These are phyloP conservation scores for Cucurbita moschata DNA, from an alignment of 306 rosid species.

Conservation along the genomic window DNA sequence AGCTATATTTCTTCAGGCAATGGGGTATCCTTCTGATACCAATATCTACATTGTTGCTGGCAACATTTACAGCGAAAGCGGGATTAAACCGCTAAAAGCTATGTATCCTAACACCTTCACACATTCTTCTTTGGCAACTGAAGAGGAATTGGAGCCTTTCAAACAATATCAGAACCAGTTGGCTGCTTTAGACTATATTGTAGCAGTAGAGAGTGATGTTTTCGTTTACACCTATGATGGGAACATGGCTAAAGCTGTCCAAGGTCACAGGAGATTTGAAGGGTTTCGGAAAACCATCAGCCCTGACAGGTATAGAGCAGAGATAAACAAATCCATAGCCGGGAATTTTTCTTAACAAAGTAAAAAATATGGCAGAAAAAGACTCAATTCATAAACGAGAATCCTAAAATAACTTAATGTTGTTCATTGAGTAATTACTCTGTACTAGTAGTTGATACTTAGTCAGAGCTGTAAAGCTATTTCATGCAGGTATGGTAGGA, in stretches of 20 bases:
- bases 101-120: slow-evolving; percentile 70
- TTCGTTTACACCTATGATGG: slow-evolving; percentile 92
- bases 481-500: not conserved
- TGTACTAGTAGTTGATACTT: not conserved
- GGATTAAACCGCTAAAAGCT: slow-evolving; percentile 41
- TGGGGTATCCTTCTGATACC: slow-evolving; percentile 88
- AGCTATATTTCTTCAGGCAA: slow-evolving; percentile 90
- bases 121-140: slow-evolving; percentile 75
- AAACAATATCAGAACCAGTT: slow-evolving; percentile 76
- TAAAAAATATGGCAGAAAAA: not conserved
- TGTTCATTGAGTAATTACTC: not conserved
- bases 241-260: slow-evolving; percentile 97
- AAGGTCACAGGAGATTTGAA: slow-evolving; percentile 84
- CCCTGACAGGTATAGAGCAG: slow-evolving; percentile 58
- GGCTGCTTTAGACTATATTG: slow-evolving; percentile 81
- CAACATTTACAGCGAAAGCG: slow-evolving; percentile 60
- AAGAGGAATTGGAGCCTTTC: slow-evolving; percentile 67
- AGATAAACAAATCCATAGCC: not conserved
- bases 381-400: not conserved
- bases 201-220: slow-evolving; percentile 84
- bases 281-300: slow-evolving; percentile 82
- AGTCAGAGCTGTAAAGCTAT: not conserved
- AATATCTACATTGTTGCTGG: slow-evolving; percentile 97
- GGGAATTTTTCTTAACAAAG: not conserved
- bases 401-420: not conserved